phyloP scores from a whole-genome alignment of 2,329 filamentous ascomycete genomes.

The Fusarium protoensiforme region DNA sequence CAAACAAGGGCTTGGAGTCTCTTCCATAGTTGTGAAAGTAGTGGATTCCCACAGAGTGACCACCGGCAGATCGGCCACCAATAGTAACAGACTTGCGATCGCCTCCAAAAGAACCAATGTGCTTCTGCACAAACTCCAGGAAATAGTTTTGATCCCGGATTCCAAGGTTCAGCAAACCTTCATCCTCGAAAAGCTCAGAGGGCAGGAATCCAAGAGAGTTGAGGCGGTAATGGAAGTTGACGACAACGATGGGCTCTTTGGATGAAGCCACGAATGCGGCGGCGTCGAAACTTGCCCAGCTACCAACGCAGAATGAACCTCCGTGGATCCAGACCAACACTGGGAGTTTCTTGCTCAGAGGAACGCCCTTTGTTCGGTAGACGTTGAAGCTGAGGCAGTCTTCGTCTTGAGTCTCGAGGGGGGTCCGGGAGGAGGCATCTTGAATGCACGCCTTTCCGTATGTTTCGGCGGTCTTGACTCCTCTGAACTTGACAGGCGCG shows the following conservation, averaged over 20 bases:
- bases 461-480: slow-evolving; percentile 48
- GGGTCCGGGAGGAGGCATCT: slow-evolving; percentile 35
- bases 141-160: slow-evolving; percentile 64
- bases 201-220: slow-evolving; percentile 57
- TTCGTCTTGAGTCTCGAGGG: slow-evolving; percentile 44
- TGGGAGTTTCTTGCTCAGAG: slow-evolving; percentile 49
- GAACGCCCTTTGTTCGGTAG: slow-evolving; percentile 48
- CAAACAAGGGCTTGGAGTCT: slow-evolving; percentile 45
- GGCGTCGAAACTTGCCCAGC: slow-evolving; percentile 50
- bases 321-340: slow-evolving; percentile 55
- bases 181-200: slow-evolving; percentile 51
- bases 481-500: slow-evolving; percentile 54
- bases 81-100: slow-evolving; percentile 63
- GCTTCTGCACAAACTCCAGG: slow-evolving; percentile 63
- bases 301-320: slow-evolving; percentile 49
- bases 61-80: slow-evolving; percentile 65
- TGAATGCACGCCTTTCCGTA: slow-evolving; percentile 59
- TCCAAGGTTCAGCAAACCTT: slow-evolving; percentile 60
- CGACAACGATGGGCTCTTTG: slow-evolving; percentile 54
- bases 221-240: slow-evolving; percentile 56
- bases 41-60: slow-evolving; percentile 52
- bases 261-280: slow-evolving; percentile 47
- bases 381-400: slow-evolving; percentile 55
- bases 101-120: slow-evolving; percentile 66
- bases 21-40: slow-evolving; percentile 53